Conservation (phyloP, 169 alveolate genomes). For the Cryptosporidium parvum region DNA sequence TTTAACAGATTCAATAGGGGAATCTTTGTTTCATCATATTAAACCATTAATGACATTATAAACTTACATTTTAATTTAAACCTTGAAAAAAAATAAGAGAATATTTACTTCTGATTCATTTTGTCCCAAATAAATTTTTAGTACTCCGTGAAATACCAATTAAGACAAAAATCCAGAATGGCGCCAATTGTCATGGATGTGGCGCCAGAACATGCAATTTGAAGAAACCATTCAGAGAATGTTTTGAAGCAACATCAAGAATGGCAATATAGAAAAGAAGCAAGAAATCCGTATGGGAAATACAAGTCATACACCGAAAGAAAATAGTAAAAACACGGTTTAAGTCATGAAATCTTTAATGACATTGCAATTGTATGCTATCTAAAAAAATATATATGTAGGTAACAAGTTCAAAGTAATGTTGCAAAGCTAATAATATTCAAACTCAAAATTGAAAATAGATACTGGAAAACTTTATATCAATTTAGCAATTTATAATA, state of each 20-base stretch:
- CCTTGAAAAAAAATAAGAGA: not conserved
- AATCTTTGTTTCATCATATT: conserved; percentile 64
- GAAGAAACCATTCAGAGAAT: not conserved
- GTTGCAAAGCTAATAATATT: not conserved
- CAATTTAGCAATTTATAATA: not conserved
- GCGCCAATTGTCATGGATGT: not conserved
- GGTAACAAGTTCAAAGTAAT: conserved; percentile 4
- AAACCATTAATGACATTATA: not conserved
- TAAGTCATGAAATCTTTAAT: not conserved
- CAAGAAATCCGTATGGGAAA: not conserved
- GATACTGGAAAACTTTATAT: not conserved
- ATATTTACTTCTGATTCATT: not conserved
- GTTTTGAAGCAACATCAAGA: too few relatives aligned
- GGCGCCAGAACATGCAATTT: not conserved
- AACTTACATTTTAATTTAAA: not conserved
- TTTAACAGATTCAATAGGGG: conserved; percentile 65
- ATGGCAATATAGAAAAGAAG: not conserved
- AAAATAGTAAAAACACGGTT: not conserved
- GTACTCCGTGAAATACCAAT: not conserved
- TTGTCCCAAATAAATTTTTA: not conserved
- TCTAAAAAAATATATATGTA: conserved; percentile 13
- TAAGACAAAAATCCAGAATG: not conserved
- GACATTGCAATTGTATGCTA: not conserved
- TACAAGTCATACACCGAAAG: not conserved
- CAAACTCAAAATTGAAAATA: not conserved